Evolutionary conservation across 2,329 filamentous ascomycete genomes (phyloP), one percentile per base, ranked within the genome.

Genomic region (Drechslera avenae): DNA sequence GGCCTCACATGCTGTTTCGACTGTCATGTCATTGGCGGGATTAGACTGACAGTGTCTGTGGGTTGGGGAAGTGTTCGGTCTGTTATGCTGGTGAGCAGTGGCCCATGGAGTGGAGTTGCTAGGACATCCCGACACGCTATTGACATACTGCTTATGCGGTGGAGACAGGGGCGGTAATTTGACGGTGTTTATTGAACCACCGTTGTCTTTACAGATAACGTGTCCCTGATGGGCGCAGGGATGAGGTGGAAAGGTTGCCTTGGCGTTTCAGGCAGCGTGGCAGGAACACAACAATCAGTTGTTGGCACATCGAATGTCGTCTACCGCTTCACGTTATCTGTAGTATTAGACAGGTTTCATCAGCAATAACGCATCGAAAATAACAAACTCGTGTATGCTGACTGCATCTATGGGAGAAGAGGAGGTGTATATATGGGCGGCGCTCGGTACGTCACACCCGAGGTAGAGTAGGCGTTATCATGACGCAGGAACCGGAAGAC

Each of bases 241-340:
- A 30, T 52, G 14, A 7, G 28, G 16, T 43, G 44, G 23, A 43
- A 37, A 23, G 10, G 32, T 33, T 6, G 44, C 16, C 49, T 52
- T 52, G 49, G 49, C 49, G 49, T 52, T 52, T 52, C 49, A 52
- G 37, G 44, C 43, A 34, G 31, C 37, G 31, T 41, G 37, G 33
- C 42, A 47, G 10, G 32, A 31, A 42, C 34, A 13, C 46, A 37
- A 41, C 18, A 30, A 33, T 23, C 19, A 14, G 13, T 5, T 21
- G 17, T 17, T 28, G 9, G 26, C 26, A 28, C 26, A 28, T 10
- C 7, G 12, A 28, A 28, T 8, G 9, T 28, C 12, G 26, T 28
- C 26, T 13, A 28, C 26, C 26, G 12, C 26, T 5, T 28, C 26
- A 28, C 26, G 10, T 12, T 13, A 28, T 28, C 9, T 13, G 8